phyloP scores from a whole-genome alignment of 2,329 filamentous ascomycete genomes.

The Colletotrichum sp. region DNA sequence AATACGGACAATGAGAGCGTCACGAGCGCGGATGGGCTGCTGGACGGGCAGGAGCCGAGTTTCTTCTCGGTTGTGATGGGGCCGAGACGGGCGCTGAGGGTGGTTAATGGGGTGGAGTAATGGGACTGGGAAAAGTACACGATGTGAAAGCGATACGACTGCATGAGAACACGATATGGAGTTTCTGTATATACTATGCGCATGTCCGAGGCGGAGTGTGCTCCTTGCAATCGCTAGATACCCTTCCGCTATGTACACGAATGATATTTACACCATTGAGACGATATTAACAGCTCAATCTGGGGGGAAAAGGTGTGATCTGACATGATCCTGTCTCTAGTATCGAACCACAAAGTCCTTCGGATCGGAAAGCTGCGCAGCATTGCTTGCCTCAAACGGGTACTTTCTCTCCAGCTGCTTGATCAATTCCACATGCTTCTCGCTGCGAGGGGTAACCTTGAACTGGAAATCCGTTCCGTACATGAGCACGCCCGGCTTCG shows the following conservation, averaged over 20 bases:
- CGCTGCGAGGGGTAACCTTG: conserved; percentile 3
- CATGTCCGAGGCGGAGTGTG: background rate
- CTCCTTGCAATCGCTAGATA: conserved; percentile 16
- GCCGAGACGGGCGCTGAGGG: conserved; percentile 70
- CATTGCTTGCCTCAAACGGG: conserved; percentile 2
- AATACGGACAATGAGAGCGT: conserved; percentile 30
- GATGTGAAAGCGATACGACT: background rate
- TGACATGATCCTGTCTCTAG: background rate
- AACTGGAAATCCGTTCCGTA: conserved; percentile 8
- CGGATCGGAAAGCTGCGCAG: background rate
- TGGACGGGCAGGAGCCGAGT: conserved; percentile 69
- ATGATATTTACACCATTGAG: background rate
- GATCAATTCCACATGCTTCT: background rate
- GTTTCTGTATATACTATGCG: background rate
- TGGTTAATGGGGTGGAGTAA: conserved; percentile 61
- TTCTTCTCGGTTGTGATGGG: conserved; percentile 75
- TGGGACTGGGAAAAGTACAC: conserved; percentile 26
- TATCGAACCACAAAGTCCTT: background rate
- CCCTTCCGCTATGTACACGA: conserved; percentile 9
- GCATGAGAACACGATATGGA: conserved; percentile 8
- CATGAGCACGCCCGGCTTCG: conserved; percentile 12
- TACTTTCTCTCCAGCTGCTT: background rate
- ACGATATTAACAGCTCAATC: background rate
- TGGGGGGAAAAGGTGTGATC: too few species aligned
- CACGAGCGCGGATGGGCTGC: conserved; percentile 58